Conservation (phyloP, 495 filamentous ascomycete genomes). For the Chaetomium cochliodes region DNA sequence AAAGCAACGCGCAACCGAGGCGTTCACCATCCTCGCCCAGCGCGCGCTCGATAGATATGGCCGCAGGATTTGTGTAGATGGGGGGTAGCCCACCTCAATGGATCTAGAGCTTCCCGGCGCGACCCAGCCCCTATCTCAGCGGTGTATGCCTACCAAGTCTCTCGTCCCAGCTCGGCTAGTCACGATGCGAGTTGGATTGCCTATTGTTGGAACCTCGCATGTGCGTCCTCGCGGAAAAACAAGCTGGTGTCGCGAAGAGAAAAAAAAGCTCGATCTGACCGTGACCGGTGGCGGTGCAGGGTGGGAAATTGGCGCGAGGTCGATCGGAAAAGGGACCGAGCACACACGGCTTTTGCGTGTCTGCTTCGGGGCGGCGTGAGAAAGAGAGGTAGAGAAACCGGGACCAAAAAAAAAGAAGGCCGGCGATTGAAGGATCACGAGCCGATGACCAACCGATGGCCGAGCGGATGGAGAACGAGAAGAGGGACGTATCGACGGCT, state of each 20-base stretch:
- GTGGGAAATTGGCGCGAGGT: slow-evolving; percentile 36
- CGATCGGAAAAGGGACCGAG: slow-evolving; percentile 29
- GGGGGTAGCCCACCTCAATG: slow-evolving; percentile 26
- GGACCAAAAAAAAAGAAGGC: slow-evolving; percentile 19
- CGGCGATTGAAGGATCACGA: slow-evolving; percentile 29
- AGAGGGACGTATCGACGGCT: slow-evolving; percentile 36
- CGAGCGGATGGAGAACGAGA: slow-evolving; percentile 30
- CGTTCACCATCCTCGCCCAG: background rate
- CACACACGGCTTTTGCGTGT: slow-evolving; percentile 30
- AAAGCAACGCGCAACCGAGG: background rate
- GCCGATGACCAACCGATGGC: slow-evolving; percentile 33
- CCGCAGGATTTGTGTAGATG: background rate
- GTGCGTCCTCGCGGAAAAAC: slow-evolving; percentile 17
- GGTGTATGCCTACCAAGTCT: slow-evolving; percentile 29
- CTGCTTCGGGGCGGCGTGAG: slow-evolving; percentile 12
- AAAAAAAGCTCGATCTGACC: slow-evolving; percentile 24
- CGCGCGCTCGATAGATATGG: background rate
- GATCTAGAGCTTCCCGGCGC: slow-evolving; percentile 19
- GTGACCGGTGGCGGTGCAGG: slow-evolving; percentile 25
- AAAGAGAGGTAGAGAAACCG: slow-evolving; percentile 18
- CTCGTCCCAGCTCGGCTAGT: slow-evolving; percentile 23
- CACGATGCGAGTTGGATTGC: slow-evolving; percentile 3
- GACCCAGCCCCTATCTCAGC: slow-evolving; percentile 32
- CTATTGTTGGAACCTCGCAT: slow-evolving; percentile 16
- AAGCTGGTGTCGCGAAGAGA: slow-evolving; percentile 16